Base-by-base conservation (phyloP, 306 rosid genomes). In the Lotus japonicus region DNA sequence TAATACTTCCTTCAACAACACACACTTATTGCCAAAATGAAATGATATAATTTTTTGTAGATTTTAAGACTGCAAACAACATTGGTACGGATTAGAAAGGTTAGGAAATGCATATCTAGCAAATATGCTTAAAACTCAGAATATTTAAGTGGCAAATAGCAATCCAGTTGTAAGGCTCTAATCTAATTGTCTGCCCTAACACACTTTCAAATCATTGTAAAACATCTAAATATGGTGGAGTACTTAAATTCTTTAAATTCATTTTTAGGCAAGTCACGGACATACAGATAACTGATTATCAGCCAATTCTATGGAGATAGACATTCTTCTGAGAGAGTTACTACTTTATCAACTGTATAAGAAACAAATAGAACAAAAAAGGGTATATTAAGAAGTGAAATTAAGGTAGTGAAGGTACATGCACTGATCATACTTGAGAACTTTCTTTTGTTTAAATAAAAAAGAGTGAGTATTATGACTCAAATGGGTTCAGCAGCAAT, bases 221-320 rank as follows among this genome's bases (percentile, higher is more conserved):
- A 57, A 66, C 73, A 48, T 78, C 71, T 33, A 48, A 67, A 36
- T 31, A 7, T 41, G 16, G 15, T 45, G 55, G 59, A 19, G 45
- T 57, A 42, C 4, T 12, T 35, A 5, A 50, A 52, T 19, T n/a
- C 21, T 28, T 28, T 26, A 31, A 39, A 26, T 61, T 41, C 76
- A 7, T 18, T 10, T 41, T 41, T 9, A 36, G 10, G 21, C 11
- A 53, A 63, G 50, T 38, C 48, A 50, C 9, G 55, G 11, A 28
- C 5, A 75, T 8, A 26, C 11, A 43, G 39, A 51, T 19, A 53
- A 64, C 58, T 4, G 45, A 68, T 55, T 62, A 43, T 71, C 60
- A 4, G 35, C 48, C 12, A 8, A 49, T 19, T 9, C 23, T 59
- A 41, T 26, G 10, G 49, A 52, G 38, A 58, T 38, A 66, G 53